These are phyloP conservation scores for Ascochyta lentis DNA, from an alignment of 2,329 filamentous ascomycete species.

Conservation along the genomic window DNA sequence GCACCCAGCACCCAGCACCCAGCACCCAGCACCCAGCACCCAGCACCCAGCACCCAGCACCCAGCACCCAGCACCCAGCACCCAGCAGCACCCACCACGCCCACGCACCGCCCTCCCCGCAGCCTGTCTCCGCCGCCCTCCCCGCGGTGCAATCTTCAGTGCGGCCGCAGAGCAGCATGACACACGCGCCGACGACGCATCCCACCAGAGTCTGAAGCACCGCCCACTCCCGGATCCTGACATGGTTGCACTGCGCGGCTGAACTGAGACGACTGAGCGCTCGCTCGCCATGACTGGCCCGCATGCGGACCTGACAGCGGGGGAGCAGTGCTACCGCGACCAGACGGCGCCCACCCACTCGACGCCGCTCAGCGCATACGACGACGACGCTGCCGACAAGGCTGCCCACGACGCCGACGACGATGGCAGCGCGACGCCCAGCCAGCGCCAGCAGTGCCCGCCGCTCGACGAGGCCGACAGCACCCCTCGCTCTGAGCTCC, in stretches of 20 bases:
- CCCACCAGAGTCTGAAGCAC: constrained; percentile 13
- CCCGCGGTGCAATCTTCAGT: neutral
- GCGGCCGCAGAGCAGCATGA: constrained; percentile 37
- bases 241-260: constrained; percentile 43
- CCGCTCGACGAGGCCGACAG: constrained; percentile 42
- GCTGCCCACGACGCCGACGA: neutral
- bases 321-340: constrained; percentile 35
- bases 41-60: neutral
- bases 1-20: no score
- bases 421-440: constrained; percentile 10
- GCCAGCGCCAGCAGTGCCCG: constrained; percentile 11
- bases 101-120: neutral
- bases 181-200: constrained; percentile 24
- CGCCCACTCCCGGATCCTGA: constrained; percentile 20
- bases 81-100: no score
- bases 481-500: constrained; percentile 52
- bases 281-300: constrained; percentile 40
- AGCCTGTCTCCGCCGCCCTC: neutral
- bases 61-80: no score
- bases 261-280: constrained; percentile 37
- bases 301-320: constrained; percentile 33
- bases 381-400: neutral
- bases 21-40: no score
- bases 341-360: constrained; percentile 20
- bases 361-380: constrained; percentile 10